A percentile compares a stretch with the other conserved stretches of the same genome.
phyloP scores from a whole-genome alignment of 345 rosid genomes.

The Camelina neglecta region DNA sequence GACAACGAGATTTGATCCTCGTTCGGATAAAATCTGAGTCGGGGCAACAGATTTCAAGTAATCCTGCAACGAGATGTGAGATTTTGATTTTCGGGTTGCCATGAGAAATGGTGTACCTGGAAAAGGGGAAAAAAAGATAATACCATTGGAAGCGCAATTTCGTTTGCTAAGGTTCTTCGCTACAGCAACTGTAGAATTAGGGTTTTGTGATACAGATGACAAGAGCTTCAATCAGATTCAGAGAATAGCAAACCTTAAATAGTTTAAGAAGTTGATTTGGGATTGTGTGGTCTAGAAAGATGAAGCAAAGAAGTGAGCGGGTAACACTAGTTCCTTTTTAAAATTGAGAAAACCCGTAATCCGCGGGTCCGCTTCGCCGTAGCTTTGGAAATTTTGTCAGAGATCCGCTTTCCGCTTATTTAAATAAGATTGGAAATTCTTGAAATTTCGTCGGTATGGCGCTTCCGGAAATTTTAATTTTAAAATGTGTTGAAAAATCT shows the following conservation, averaged over 20 bases:
- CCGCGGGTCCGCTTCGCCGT: too few species aligned
- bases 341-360: neutral
- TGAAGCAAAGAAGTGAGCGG: neutral
- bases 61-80: conserved; percentile 55
- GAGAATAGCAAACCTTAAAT: neutral
- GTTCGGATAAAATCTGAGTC: conserved; percentile 80
- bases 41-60: conserved; percentile 92
- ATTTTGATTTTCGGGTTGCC: neutral
- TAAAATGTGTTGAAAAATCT: neutral
- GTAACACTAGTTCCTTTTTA: neutral
- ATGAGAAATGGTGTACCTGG: neutral
- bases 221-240: neutral
- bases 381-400: neutral
- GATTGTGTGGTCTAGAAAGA: conserved; percentile 1
- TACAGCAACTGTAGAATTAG: neutral
- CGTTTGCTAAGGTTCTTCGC: neutral
- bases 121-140: neutral
- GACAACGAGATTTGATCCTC: conserved; percentile 88
- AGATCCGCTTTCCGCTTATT: neutral
- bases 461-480: neutral
- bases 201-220: conserved; percentile 7
- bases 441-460: neutral
- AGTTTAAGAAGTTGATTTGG: neutral
- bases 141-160: neutral
- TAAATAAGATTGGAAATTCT: neutral